Base-by-base conservation (phyloP, 2,329 filamentous ascomycete genomes). In the Trichoderma lentiforme region DNA sequence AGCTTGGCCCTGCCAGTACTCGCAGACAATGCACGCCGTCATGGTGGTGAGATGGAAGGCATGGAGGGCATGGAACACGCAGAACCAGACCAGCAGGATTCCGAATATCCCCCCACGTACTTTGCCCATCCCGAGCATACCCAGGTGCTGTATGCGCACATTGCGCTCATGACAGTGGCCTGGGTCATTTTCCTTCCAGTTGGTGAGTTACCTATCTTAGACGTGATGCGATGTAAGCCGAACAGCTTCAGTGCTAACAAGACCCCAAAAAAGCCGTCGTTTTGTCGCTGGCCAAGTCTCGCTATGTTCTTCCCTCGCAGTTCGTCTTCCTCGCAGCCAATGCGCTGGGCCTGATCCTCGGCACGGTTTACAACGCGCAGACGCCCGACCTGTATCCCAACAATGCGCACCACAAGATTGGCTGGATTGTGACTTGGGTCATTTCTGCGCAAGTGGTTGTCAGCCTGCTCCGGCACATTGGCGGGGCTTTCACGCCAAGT, bases 311-410 rank as follows among this genome's bases (percentile, higher is more conserved):
- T 2, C 84, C 86, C 1, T 82, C 86, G 1, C 95, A 97, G 78
- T 86, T 94, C 73, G 73, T 85, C 9, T 95, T 95, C 79, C 80
- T 92, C 57, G 82, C 85, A 1, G 79, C 86, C 43, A 93, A 94
- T 78, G 86, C 84, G 3, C 75, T 91, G 2, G 93, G 91, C 21
- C 75, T 95, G 28, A 77, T 93, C 15, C 79, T 92, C 30, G 90
- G 88, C 8, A 86, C 88, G 64, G 83, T 93, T 39, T 97, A 97
- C 84, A 94, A 96, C 79, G 86, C 88, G 72, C 90, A 88, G 74
- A 97, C 94, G 0, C 94, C 94, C 1, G 93, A 97, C 78, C 84
- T 98, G 26, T 98, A 97, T 79, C 90, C 90, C 36, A 91, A 92
- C 79, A 97, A 97, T 79, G 89, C 92, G n/a, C 95, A 98, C 80